Base-by-base conservation (phyloP, 2,329 filamentous ascomycete genomes). In the Hymenoscyphus salicellus region DNA sequence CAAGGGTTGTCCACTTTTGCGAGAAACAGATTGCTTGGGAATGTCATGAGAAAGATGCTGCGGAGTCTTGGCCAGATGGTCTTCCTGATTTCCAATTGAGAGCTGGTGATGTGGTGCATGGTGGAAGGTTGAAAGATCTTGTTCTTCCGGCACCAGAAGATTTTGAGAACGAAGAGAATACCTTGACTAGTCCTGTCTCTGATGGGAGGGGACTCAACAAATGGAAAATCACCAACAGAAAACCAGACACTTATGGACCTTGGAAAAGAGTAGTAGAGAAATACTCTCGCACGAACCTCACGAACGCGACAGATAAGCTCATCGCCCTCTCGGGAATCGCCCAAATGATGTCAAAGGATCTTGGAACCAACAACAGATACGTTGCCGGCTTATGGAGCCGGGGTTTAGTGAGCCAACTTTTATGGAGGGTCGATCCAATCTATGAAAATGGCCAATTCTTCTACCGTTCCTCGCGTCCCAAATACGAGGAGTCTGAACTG, bases 11-110 rank as follows among this genome's bases (percentile, higher is more conserved):
- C n/a, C 65, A 68, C 43, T 70, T 72, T 46, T 62, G 61, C 11
- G 33, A 66, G 7, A 52, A 63, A 30, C 62, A 70, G 30, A 63
- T 71, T 6, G 61, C 65, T 33, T 72, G 69, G 69, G 69, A 72
- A 60, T 72, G 70, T 52, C 32, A 46, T 20, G 36, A 66, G 46
- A 61, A 46, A 36, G 65, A 64, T n/a, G 57, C 43, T 49, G 38
- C 56, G 3, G 66, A 68, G 33, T 63, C 43, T 55, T 56, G 28
- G 17, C 38, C 52, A 26, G 41, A 61, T 17, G 63, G 60, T 4
- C 23, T 67, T 5, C 60, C 56, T 3, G 26, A 52, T 30, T 52
- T 62, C 36, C 62, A 61, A 41, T 23, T 64, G 8, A 60, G 58
- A 58, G 46, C 3, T 10, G 62, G 65, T 32, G 60, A 55, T n/a